Base-by-base conservation (phyloP, 2,329 filamentous ascomycete genomes). In the Claviceps humidiphila region DNA sequence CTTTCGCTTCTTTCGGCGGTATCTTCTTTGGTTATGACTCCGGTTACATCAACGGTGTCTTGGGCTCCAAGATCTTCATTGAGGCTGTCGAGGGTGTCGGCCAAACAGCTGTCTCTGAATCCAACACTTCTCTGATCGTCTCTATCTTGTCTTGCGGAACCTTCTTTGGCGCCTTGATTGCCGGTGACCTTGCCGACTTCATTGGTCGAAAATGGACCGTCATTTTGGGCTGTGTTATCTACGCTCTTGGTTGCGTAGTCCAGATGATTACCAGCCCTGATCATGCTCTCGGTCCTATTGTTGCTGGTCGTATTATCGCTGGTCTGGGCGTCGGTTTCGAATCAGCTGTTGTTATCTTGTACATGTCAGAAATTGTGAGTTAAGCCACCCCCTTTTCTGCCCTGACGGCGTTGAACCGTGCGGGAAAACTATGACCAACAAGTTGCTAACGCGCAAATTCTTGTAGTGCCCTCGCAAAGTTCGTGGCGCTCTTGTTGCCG, bases 1-100 rank as follows among this genome's bases (percentile, higher is more conserved):
- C 80, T 57, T 86, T 85, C 57, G 82, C 82, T 55, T 80, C 82
- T 38, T 84, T 85, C 55, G 82, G 82, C 61, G 82, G 80, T 67
- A 85, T 87, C 69, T 84, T 88, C 72, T 86, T 88, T 68, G 85
- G 85, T 49, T 89, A 86, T 68, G 85, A 89, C 62, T 86, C 84
- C 43, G 85, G 85, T 59, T 86, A 85, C 70, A 86, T 87, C 72
- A 81, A 80, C 64, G 81, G 81, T 64, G 79, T 84, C 54, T 69
- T 77, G 42, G 77, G 72, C 58, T 71, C 73, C 58, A 42, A 63
- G 13, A 67, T 69, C 65, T 82, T 84, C 69, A 73, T 75, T 63
- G 44, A 67, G 11, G 66, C 71, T 56, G 75, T 81, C 62, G 71
- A 76, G 59, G 71, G 74, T 54, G 55, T 62, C 30, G 65, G 58